Conservation (phyloP, 2,329 filamentous ascomycete species). For the Zasmidium angulare region DNA sequence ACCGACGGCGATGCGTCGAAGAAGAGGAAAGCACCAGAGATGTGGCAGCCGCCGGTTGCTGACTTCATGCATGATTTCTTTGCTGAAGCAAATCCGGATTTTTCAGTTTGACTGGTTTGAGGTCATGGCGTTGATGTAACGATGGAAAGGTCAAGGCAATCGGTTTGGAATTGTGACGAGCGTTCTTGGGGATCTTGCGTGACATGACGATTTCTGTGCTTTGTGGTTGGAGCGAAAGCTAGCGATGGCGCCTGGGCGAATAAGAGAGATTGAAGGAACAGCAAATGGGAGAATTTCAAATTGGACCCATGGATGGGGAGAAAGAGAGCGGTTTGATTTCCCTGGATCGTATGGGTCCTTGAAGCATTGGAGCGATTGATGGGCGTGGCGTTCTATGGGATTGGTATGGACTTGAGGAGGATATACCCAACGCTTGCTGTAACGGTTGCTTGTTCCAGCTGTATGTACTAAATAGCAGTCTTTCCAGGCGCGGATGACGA, state of each 20-base stretch:
- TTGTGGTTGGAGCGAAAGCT: neutral
- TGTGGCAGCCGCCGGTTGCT: constrained; percentile 13
- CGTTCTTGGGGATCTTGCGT: neutral
- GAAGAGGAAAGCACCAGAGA: constrained; percentile 23
- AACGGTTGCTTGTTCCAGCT: neutral
- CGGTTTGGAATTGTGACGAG: neutral
- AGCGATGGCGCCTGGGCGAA: constrained; percentile 1
- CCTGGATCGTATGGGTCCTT: neutral
- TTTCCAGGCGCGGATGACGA: too few relatives aligned
- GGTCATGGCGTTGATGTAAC: neutral
- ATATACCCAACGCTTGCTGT: constrained; percentile 1
- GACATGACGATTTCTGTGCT: too few relatives aligned
- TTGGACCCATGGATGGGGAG: neutral
- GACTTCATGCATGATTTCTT: constrained; percentile 14
- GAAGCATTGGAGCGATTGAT: neutral
- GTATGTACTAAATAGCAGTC: neutral
- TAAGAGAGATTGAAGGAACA: too few relatives aligned
- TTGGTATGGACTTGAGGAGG: neutral
- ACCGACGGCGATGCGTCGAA: constrained; percentile 6
- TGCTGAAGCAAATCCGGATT: neutral
- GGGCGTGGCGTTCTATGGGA: too few relatives aligned
- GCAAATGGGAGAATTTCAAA: neutral
- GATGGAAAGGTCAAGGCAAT: too few relatives aligned
- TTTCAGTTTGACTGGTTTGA: neutral
- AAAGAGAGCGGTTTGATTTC: neutral